Evolutionary conservation across 768 basidiomycete species (phyloP), one percentile per base, ranked within the genome.

Genomic region (Podaxis carcinomalis): DNA sequence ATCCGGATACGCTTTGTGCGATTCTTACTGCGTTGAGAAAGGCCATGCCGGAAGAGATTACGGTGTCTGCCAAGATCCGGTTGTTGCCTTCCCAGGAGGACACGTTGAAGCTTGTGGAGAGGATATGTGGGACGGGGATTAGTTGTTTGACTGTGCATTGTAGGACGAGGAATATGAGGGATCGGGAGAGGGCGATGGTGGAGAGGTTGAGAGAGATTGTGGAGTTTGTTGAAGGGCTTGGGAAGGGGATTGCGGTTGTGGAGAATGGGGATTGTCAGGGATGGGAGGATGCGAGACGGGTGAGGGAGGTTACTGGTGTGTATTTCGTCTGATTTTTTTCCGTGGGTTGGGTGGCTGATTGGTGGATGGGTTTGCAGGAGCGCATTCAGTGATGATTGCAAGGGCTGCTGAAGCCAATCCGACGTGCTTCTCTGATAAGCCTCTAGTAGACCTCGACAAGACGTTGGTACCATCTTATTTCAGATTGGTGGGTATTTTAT

Each of bases 351-450:
- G 16, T 19, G 51, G 42, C 37, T 27, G 42, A n/a, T 6, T 39
- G 25, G 1, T 35, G 27, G 7, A 49, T 14, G 4, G 27, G 56
- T 32, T 6, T 90, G 89, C 88, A 61, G 59, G 59, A 2, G 93
- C 93, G 10, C 85, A 91, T 67, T 95, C 93, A 0, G 88, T 94
- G 42, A 99, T 99, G 97, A 90, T 99, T 42, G 97, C 97, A 21
- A 89, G 95, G 4, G 94, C 89, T 0, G 97, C 95, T 5, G 97
- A 99, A 73, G 75, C 88, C 4, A 99, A 98, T 72, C 93, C 94
- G 0, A 87, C 91, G 0, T 90, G 93, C 66, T 98, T 98, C 78
- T 84, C 85, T 2, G 74, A 82, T 16, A 82, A 70, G 0, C 90
- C 90, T 2, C 76, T 93, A 25, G 69, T 77, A 11, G 90, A 94